Evolutionary conservation across 2,329 filamentous ascomycete species (phyloP).

Genomic region (Fusarium illudens): DNA sequence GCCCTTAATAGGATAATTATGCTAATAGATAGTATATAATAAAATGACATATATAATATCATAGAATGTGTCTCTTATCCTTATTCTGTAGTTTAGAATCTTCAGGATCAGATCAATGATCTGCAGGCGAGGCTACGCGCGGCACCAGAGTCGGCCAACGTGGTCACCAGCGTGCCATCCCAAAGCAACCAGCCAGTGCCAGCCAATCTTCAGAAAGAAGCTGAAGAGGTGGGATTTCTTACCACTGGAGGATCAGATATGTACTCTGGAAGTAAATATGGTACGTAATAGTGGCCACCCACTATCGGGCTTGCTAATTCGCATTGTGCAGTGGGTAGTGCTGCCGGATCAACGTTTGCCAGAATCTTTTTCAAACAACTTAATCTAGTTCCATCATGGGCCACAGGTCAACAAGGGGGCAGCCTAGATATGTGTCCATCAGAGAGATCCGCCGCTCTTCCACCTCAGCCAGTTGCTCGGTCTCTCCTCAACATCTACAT

Average conservation of each 20-base stretch:
- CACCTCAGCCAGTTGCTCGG: slow-evolving; percentile 27
- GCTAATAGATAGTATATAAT: no score
- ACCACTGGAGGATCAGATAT: neutral
- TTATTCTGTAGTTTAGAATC: neutral
- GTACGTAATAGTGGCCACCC: neutral
- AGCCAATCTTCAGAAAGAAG: neutral
- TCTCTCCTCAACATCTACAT: slow-evolving; percentile 33
- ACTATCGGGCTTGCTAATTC: neutral
- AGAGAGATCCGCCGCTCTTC: slow-evolving; percentile 25
- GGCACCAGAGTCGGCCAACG: neutral
- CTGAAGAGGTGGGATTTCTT: neutral
- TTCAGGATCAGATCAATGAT: neutral
- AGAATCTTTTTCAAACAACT: neutral
- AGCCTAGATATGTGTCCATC: neutral
- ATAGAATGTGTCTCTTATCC: slow-evolving; percentile 23
- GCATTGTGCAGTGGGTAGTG: neutral
- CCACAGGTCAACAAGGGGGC: neutral
- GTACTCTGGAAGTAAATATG: neutral
- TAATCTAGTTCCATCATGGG: neutral
- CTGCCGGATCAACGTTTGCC: neutral
- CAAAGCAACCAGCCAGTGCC: neutral
- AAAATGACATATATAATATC: slow-evolving; percentile 23
- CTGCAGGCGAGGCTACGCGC: neutral
- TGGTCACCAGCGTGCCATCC: neutral
- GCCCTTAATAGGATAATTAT: no score